Base-by-base conservation (phyloP, 1,139 yeast species). In the Kodamaea sp. region DNA sequence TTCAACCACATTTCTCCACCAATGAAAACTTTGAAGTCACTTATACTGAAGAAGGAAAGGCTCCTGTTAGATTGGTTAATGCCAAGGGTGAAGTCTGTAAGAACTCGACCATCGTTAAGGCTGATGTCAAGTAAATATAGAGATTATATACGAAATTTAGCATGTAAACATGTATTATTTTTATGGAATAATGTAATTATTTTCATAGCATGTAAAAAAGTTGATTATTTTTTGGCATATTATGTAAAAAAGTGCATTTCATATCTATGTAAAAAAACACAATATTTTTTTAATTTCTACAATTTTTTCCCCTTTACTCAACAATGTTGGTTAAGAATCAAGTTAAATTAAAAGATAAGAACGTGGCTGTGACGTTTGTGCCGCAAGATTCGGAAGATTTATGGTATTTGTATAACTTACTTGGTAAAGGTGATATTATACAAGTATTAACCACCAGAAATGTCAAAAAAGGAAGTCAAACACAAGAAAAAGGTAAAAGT, bases 331-430 rank as follows among this genome's bases (percentile, higher is more conserved):
- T 80, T 5, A 63, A 71, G 32, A 70, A 75, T 42, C 58, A 57
- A 57, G 64, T 81, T 36, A 81, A 78, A 43, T 44, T 49, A 30
- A 80, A 78, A 50, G 88, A 84, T 50, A 70, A 75, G 41, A 73
- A 81, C 49, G 95, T 92, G 9, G 66, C 72, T 3, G 73, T 87
- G 10, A 73, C 83, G 1, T 61, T 90, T 11, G 67, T 78, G 3
- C 92, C 97, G 0, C 88, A 89, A 53, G 97, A 92, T 53, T 79
- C 87, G 30, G 97, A 92, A 53, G 98, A 92, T 58, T 70, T 92
- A 46, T 92, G 97, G 90, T 82, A 85, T 33, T 58, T 88, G 8
- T 89, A 87, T 67, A 94, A 92, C 53, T 67, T 92, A 28, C 72
- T 92, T 8, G 81, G 80, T 38, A 77, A 76, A 40, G 87, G 84